Evolutionary conservation across 2,329 filamentous ascomycete genomes (phyloP).

Genomic region (Chrysoporthe deuterocubensis): DNA sequence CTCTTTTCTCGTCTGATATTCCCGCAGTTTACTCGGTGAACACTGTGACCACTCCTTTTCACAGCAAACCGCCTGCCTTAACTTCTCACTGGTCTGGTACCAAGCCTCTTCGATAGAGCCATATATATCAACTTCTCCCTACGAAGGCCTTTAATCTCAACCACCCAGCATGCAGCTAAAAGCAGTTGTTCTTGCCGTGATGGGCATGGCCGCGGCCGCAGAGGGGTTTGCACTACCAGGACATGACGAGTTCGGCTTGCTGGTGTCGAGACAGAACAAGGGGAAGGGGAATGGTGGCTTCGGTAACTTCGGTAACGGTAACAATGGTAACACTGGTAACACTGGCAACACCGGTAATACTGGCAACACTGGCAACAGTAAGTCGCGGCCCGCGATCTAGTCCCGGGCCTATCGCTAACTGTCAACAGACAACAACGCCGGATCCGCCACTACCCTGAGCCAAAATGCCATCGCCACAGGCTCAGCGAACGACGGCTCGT

Average conservation of each 20-base stretch:
- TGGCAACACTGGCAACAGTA: background rate
- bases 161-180: slow-evolving; percentile 56
- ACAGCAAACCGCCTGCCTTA: slow-evolving; percentile 13
- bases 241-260: slow-evolving; percentile 36
- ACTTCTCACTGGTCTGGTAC: slow-evolving; percentile 25
- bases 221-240: slow-evolving; percentile 50
- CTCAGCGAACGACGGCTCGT: slow-evolving; percentile 26
- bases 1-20: slow-evolving; percentile 20
- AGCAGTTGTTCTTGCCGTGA: slow-evolving; percentile 51
- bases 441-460: slow-evolving; percentile 43
- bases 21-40: slow-evolving; percentile 13
- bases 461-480: slow-evolving; percentile 37
- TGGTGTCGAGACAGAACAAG: slow-evolving; percentile 47
- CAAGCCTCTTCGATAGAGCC: slow-evolving; percentile 24
- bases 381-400: background rate
- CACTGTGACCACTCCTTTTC: slow-evolving; percentile 25
- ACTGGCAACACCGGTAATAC: background rate
- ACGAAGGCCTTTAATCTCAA: background rate
- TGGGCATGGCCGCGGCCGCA: slow-evolving; percentile 50
- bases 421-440: slow-evolving; percentile 32
- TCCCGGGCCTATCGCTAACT: background rate
- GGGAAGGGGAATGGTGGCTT: background rate
- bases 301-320: too few relatives aligned
- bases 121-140: slow-evolving; percentile 2
- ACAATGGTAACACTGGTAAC: background rate